A percentile compares a stretch with the other conserved stretches of the same genome.
These are phyloP conservation scores for Takashimella koratensis DNA, from an alignment of 1,284 basidiomycete genomes.

Conservation along the genomic window DNA sequence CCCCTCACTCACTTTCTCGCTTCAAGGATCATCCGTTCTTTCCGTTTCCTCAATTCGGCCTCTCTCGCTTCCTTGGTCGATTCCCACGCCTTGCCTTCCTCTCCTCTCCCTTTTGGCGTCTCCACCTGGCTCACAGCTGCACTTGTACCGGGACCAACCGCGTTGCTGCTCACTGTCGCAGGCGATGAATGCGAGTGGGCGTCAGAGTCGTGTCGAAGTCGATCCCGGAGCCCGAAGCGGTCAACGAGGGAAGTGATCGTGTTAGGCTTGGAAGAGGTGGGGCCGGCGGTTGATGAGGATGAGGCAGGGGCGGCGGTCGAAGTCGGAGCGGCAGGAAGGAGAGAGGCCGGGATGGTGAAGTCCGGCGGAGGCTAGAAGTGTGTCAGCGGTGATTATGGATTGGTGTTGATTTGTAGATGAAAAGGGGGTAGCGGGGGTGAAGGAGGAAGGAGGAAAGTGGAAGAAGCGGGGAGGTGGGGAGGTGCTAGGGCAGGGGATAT, in stretches of 20 bases:
- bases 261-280: background rate
- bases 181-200: background rate
- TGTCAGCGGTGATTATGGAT: background rate
- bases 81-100: conserved; percentile 33
- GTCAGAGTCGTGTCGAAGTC: too few species aligned
- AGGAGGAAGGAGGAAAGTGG: background rate
- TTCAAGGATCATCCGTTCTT: conserved; percentile 46
- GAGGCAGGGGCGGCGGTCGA: conserved; percentile 13
- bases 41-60: conserved; percentile 37
- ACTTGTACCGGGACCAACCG: conserved; percentile 8
- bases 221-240: conserved; percentile 26
- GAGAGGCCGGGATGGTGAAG: conserved; percentile 27
- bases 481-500: background rate
- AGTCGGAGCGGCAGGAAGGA: conserved; percentile 19
- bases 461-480: background rate
- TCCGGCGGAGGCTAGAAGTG: conserved; percentile 25
- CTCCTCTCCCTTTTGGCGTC: background rate
- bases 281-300: background rate
- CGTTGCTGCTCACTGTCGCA: conserved; percentile 24
- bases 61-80: conserved; percentile 42
- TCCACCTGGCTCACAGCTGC: background rate
- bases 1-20: conserved; percentile 35
- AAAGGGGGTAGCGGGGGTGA: background rate
- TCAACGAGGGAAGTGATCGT: conserved; percentile 30
- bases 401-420: background rate